A percentile compares a stretch with the other conserved stretches of the same genome.
These are phyloP conservation scores for Saccharum hybrid DNA, from an alignment of 202 grass and related monocot genomes.

Conservation along the genomic window DNA sequence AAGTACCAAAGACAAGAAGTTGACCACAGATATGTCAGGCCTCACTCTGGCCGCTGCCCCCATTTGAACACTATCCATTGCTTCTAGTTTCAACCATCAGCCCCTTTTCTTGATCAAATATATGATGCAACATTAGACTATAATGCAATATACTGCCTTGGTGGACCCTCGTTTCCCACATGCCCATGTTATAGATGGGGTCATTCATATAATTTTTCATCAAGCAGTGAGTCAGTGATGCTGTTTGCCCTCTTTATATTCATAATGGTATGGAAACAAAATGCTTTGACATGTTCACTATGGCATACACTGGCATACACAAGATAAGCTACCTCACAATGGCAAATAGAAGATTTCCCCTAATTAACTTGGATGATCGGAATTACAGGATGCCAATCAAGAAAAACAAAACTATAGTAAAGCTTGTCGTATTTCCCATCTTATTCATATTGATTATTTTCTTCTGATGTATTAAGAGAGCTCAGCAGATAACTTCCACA, in stretches of 20 bases:
- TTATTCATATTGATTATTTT: not conserved
- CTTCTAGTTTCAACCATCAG: not conserved
- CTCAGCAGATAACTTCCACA: not conserved
- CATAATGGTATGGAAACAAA: not conserved
- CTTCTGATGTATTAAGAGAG: slow-evolving; percentile 15
- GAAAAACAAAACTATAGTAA: not conserved
- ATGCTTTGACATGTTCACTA: too few relatives aligned
- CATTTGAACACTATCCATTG: slow-evolving; percentile 2
- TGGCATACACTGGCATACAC: too few relatives aligned
- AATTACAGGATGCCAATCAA: not conserved
- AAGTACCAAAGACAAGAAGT: not conserved
- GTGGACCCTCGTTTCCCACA: not conserved
- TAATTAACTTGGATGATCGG: not conserved
- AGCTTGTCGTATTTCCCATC: not conserved
- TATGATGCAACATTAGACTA: not conserved
- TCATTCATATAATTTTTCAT: not conserved
- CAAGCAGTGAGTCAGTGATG: not conserved
- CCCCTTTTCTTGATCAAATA: not conserved
- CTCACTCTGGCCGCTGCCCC: not conserved
- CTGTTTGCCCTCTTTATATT: not conserved
- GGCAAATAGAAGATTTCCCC: not conserved
- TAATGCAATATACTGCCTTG: not conserved
- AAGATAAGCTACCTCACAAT: not conserved
- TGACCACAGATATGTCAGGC: not conserved
- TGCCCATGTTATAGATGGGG: not conserved